A percentile compares a stretch with the other conserved stretches of the same genome.
phyloP scores from a whole-genome alignment of 805 yeast genomes.

The Starmerella ratchasimensis region DNA sequence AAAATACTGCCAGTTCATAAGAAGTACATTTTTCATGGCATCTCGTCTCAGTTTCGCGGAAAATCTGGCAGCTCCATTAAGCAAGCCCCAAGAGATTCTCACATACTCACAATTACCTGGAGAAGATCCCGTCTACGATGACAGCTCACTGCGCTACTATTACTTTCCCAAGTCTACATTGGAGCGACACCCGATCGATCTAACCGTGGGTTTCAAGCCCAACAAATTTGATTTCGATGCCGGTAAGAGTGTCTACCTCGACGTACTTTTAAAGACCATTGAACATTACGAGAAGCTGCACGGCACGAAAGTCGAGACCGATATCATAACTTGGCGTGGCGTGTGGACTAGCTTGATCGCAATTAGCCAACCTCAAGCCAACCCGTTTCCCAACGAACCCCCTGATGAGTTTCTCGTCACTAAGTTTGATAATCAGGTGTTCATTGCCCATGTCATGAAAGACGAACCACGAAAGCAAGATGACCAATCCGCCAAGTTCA shows the following conservation, averaged over 20 bases:
- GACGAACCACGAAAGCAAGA: too few relatives aligned
- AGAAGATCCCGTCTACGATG: slow-evolving; percentile 32
- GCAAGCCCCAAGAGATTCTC: slow-evolving; percentile 72
- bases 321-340: slow-evolving; percentile 77
- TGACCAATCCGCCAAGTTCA: slow-evolving; percentile 16
- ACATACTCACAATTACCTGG: slow-evolving; percentile 45
- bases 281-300: slow-evolving; percentile 39
- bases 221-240: slow-evolving; percentile 34
- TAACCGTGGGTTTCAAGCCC: slow-evolving; percentile 49
- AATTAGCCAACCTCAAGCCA: slow-evolving; percentile 39
- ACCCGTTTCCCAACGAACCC: slow-evolving; percentile 28
- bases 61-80: not conserved
- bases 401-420: slow-evolving; percentile 48
- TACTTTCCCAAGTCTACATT: slow-evolving; percentile 66
- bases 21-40: too few relatives aligned
- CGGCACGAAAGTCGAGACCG: slow-evolving; percentile 38
- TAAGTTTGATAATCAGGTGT: slow-evolving; percentile 45
- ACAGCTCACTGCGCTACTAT: slow-evolving; percentile 49
- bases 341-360: slow-evolving; percentile 60
- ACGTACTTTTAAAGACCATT: slow-evolving; percentile 44
- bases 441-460: slow-evolving; percentile 33
- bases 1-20: too few relatives aligned
- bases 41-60: not conserved
- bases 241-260: slow-evolving; percentile 34
- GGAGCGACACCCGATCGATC: slow-evolving; percentile 35